phyloP scores from a whole-genome alignment of 306 rosid species.

The Alnus rubra region DNA sequence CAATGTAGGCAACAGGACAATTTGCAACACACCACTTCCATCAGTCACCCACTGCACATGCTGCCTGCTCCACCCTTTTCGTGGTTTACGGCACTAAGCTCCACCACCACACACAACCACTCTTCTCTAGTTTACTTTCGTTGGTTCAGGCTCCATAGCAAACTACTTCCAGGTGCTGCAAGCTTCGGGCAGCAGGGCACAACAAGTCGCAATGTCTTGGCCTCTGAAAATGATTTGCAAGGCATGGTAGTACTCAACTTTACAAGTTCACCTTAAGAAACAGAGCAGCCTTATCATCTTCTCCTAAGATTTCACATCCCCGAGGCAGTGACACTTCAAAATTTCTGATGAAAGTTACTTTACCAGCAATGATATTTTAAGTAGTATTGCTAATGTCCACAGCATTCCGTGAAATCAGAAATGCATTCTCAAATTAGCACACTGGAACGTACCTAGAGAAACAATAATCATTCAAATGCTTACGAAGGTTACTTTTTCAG shows the following conservation, averaged over 20 bases:
- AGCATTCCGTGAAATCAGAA: constrained; percentile 3
- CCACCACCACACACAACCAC: background rate
- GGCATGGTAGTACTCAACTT: background rate
- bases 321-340: background rate
- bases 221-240: too few relatives aligned
- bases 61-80: background rate
- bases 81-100: background rate
- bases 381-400: background rate
- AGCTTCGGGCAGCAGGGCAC: background rate
- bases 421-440: background rate
- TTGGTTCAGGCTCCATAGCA: background rate
- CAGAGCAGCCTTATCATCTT: background rate
- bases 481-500: background rate
- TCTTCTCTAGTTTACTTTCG: background rate
- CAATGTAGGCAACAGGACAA: background rate
- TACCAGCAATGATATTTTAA: background rate
- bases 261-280: background rate
- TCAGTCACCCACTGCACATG: background rate
- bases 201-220: too few relatives aligned
- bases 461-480: background rate
- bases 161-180: background rate
- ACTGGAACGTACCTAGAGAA: background rate
- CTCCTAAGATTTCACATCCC: background rate
- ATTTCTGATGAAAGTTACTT: background rate
- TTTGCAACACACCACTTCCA: background rate